These are phyloP conservation scores for Pelargonium nanum DNA, from an alignment of 345 rosid genomes.

Conservation along the genomic window DNA sequence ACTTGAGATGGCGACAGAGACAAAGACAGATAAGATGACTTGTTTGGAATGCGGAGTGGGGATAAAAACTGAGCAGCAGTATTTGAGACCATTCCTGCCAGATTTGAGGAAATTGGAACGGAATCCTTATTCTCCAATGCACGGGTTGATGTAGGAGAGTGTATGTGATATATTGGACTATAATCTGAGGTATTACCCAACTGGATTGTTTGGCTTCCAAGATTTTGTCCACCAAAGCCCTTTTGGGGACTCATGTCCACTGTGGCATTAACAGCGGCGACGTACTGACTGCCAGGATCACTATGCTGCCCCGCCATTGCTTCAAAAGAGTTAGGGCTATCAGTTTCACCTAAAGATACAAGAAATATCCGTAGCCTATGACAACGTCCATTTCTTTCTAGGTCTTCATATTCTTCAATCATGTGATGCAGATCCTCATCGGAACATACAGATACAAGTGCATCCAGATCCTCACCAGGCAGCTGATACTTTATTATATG, in stretches of 20 bases:
- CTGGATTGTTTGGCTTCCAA: slow-evolving; percentile 29
- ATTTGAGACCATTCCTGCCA: slow-evolving; percentile 21
- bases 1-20: slow-evolving; percentile 23
- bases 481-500: too few relatives aligned
- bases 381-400: too few relatives aligned
- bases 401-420: too few relatives aligned
- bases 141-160: slow-evolving; percentile 36
- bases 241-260: slow-evolving; percentile 40
- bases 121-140: slow-evolving; percentile 38
- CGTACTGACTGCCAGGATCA: slow-evolving; percentile 47
- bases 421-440: too few relatives aligned
- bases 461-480: too few relatives aligned
- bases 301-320: background rate
- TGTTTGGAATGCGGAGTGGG: slow-evolving; percentile 20
- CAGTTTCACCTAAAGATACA: too few relatives aligned
- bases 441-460: too few relatives aligned
- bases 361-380: too few relatives aligned
- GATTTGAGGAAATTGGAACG: slow-evolving; percentile 25
- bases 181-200: slow-evolving; percentile 40
- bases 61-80: slow-evolving; percentile 25
- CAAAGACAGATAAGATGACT: slow-evolving; percentile 23
- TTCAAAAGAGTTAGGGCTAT: too few relatives aligned
- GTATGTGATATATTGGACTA: slow-evolving; percentile 33
- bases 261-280: slow-evolving; percentile 60
- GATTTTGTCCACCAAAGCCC: slow-evolving; percentile 10